phyloP scores from a whole-genome alignment of 768 basidiomycete species.

The Amanita rimosa region DNA sequence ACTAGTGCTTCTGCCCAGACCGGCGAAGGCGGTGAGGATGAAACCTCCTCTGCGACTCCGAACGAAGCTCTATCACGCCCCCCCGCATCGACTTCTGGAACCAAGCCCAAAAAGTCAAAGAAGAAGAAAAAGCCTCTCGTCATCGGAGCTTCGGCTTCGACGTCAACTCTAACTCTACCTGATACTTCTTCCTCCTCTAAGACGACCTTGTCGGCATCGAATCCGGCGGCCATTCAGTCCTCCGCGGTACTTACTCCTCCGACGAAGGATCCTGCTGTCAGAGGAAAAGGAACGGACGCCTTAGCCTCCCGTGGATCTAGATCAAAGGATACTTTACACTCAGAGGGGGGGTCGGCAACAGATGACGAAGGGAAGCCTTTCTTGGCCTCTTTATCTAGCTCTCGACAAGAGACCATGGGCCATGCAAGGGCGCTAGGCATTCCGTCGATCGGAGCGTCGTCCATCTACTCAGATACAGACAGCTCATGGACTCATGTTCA shows the following conservation, averaged over 20 bases:
- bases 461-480: conserved; percentile 33
- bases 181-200: conserved; percentile 8
- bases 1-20: neutral
- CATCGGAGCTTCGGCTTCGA: neutral
- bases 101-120: conserved; percentile 10
- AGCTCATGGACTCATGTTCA: conserved; percentile 68
- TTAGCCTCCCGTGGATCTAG: conserved; percentile 21
- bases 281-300: conserved; percentile 6
- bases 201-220: conserved; percentile 4
- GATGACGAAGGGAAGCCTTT: conserved; percentile 6
- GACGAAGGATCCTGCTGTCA: neutral
- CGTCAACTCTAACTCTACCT: conserved; percentile 1
- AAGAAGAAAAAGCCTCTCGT: conserved; percentile 8
- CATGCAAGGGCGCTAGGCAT: neutral
- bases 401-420: neutral
- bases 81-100: neutral
- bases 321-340: conserved; percentile 28
- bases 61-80: neutral
- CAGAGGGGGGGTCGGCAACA: neutral
- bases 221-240: neutral
- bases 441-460: conserved; percentile 11
- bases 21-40: neutral
- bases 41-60: neutral
- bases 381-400: conserved; percentile 1
- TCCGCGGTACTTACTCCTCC: neutral